A percentile compares a stretch with the other conserved stretches of the same genome.
phyloP scores from a whole-genome alignment of 257 asterid species.

The Jacaranda mimosifolia region DNA sequence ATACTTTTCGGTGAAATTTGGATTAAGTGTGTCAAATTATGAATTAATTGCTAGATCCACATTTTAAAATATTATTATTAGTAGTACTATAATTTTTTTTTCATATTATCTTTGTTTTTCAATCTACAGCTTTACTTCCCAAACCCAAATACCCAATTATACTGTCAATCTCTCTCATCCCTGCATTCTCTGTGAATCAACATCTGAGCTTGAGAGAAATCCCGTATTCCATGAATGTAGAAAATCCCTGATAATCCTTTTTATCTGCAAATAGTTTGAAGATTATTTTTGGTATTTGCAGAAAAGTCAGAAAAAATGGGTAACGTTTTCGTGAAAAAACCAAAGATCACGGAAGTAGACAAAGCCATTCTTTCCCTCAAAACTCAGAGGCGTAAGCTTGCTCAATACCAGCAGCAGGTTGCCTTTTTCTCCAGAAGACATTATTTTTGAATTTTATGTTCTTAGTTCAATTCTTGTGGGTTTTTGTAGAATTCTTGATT shows the following conservation, averaged over 20 bases:
- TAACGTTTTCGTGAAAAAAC: conserved; percentile 88
- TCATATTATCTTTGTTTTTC: not conserved
- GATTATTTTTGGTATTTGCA: conserved; percentile 3
- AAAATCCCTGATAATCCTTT: not conserved
- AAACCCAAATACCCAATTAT: conserved; percentile 20
- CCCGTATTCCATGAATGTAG: not conserved
- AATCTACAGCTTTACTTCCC: not conserved
- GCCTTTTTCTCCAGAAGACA: not conserved
- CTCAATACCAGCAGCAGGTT: conserved; percentile 95
- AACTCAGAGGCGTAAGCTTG: conserved; percentile 98
- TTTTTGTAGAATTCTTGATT: conserved; percentile 13
- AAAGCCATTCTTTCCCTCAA: conserved; percentile 92
- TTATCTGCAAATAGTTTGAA: not conserved
- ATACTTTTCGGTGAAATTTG: too few species aligned
- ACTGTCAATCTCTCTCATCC: conserved; percentile 9
- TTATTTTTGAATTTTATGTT: not conserved
- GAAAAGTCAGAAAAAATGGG: conserved; percentile 60
- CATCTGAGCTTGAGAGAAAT: conserved; percentile 27
- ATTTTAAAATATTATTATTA: too few species aligned
- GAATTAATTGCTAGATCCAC: too few species aligned
- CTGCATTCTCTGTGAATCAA: not conserved
- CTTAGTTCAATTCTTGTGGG: not conserved
- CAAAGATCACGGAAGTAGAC: conserved; percentile 94
- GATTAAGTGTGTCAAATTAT: too few species aligned
- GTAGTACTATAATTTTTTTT: too few species aligned